Evolutionary conservation across 106 monocot genomes (phyloP).

Genomic region (Amphibolis antarctica): DNA sequence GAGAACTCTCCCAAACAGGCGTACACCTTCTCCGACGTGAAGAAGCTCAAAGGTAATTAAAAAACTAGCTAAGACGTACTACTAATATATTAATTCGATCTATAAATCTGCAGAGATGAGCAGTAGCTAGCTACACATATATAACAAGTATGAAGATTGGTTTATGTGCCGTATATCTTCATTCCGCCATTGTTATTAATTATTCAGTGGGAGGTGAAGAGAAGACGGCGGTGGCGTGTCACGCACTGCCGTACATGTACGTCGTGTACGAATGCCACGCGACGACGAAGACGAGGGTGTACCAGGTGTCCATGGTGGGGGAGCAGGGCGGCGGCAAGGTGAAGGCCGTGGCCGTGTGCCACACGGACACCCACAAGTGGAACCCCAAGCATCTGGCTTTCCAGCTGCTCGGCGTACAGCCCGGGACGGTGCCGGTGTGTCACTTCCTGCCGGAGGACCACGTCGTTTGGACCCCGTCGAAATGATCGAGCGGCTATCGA

Average conservation of each 20-base stretch:
- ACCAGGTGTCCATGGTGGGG: conserved; percentile 32
- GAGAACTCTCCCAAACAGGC: conserved; percentile 14
- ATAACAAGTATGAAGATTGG: too few relatives aligned
- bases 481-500: too few relatives aligned
- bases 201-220: background rate
- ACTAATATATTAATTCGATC: too few relatives aligned
- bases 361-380: conserved; percentile 36
- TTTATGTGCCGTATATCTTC: background rate
- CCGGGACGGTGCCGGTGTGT: conserved; percentile 50
- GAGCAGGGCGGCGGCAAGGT: conserved; percentile 38
- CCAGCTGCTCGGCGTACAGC: conserved; percentile 45
- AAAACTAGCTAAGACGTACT: background rate
- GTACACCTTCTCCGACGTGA: conserved; percentile 22
- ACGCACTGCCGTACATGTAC: conserved; percentile 44
- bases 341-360: conserved; percentile 54
- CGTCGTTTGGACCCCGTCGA: conserved; percentile 29
- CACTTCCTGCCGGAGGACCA: conserved; percentile 49
- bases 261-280: conserved; percentile 65
- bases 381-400: conserved; percentile 46
- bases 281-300: conserved; percentile 18
- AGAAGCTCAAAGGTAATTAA: conserved; percentile 5
- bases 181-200: background rate
- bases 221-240: conserved; percentile 35
- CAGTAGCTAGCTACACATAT: background rate
- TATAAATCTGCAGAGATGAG: too few relatives aligned